phyloP scores from a whole-genome alignment of 2,329 filamentous ascomycete genomes.

The Penicillium sp. region DNA sequence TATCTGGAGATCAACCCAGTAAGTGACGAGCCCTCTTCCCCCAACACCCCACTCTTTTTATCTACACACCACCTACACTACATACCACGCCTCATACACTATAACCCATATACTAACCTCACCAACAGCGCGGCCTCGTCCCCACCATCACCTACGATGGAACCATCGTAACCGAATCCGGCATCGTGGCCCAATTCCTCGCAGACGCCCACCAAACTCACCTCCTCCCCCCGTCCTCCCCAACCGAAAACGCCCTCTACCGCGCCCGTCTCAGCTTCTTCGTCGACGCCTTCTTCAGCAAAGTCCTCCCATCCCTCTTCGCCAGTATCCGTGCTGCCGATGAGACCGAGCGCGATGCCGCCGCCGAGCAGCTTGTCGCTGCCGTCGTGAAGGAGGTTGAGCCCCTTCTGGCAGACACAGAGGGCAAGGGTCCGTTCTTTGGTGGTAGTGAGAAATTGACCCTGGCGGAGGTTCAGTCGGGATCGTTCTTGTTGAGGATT shows the following conservation, averaged over 20 bases:
- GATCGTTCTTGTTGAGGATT: slow-evolving; percentile 66
- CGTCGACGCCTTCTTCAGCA: slow-evolving; percentile 66
- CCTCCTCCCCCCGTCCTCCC: slow-evolving; percentile 58
- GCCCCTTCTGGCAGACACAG: slow-evolving; percentile 59
- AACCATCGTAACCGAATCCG: slow-evolving; percentile 72
- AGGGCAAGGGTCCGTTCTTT: slow-evolving; percentile 57
- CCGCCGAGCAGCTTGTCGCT: slow-evolving; percentile 54
- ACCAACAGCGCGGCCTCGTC: slow-evolving; percentile 64
- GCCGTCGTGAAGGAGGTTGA: slow-evolving; percentile 69
- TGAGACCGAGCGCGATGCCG: slow-evolving; percentile 52
- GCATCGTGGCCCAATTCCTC: slow-evolving; percentile 66
- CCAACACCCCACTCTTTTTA: background rate
- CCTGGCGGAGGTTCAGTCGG: slow-evolving; percentile 68
- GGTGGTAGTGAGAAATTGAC: slow-evolving; percentile 65
- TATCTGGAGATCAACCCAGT: slow-evolving; percentile 75
- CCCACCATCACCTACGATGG: slow-evolving; percentile 68
- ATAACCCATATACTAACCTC: slow-evolving; percentile 2
- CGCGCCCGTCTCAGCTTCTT: slow-evolving; percentile 72
- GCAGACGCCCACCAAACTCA: slow-evolving; percentile 69
- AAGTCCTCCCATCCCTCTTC: slow-evolving; percentile 54
- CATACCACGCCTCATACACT: background rate
- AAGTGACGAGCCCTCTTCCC: slow-evolving; percentile 17
- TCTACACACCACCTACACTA: background rate
- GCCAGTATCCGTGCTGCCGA: slow-evolving; percentile 50
- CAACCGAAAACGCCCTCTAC: slow-evolving; percentile 56